Base-by-base conservation (phyloP, 306 rosid genomes). In the Rosa persica region DNA sequence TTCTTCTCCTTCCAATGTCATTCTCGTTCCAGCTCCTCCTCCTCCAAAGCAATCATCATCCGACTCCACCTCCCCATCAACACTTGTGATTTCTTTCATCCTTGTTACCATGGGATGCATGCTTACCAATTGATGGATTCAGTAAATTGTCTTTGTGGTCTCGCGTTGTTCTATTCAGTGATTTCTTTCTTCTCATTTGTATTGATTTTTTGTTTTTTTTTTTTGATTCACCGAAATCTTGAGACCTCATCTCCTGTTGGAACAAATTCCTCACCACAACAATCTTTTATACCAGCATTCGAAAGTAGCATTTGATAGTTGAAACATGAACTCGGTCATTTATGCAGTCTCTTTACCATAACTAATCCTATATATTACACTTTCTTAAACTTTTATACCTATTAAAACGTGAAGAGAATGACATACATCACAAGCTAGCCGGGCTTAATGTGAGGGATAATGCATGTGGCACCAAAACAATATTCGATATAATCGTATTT, bases 1-100 rank as follows among this genome's bases (percentile, higher is more conserved):
- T n/a, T 39, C 5, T 51, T n/a, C 36, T 52, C 13, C 49, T 22
- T 20, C 65, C 58, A 17, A 12, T n/a, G 48, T 54, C 6, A 2
- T 12, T 54, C 30, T n/a, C 1, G 62, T 38, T 36, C 49, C n/a
- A 6, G 19, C 27, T 34, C 11, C 46, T 42, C 61, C 76, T 19
- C 76, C 64, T 4, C 62, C 64, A 30, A 72, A 72, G 10, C 46
- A n/a, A 51, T 58, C 76, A 30, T 34, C n/a, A 46, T 72, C 47
- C 19, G 5, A 17, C 27, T 72, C 34, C 30, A 49, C 44, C 44
- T 34, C 47, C n/a, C 76, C 76, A 72, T 51, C 64, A 51, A 48
- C 16, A 30, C n/a, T 19, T 11, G 4, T 16, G 19, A 8, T 51
- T 51, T 34, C 11, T 19, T 70, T 70, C 39, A 9, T 51, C 30